These are phyloP conservation scores for Solanum clarkiae DNA, from an alignment of 257 asterid genomes.

Conservation along the genomic window DNA sequence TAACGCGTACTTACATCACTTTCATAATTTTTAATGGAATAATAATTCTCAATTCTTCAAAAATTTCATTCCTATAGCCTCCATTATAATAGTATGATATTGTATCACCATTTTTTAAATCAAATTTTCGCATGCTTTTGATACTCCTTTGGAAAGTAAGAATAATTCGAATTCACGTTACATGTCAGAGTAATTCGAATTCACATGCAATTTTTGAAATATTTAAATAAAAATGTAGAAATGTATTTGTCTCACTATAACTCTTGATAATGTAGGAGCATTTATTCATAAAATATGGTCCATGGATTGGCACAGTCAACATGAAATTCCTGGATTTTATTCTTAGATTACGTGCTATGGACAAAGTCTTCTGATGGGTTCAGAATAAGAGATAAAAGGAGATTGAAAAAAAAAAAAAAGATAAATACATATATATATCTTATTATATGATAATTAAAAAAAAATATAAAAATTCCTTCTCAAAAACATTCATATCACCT, in stretches of 20 bases:
- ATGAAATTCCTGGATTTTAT: background rate
- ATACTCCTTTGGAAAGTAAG: background rate
- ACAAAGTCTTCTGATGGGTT: background rate
- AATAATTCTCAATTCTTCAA: background rate
- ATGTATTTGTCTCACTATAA: too few relatives aligned
- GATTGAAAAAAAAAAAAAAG: too few relatives aligned
- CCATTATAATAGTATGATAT: background rate
- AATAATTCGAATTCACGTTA: rapidly evolving
- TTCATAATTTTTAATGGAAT: background rate
- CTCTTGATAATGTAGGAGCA: background rate
- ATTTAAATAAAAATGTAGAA: too few relatives aligned
- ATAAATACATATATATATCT: too few relatives aligned
- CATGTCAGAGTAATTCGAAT: background rate
- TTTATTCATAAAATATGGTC: background rate
- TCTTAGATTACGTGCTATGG: background rate
- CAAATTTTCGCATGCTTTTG: background rate
- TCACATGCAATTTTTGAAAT: too few relatives aligned
- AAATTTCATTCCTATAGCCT: background rate
- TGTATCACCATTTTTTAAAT: background rate
- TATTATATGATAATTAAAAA: too few relatives aligned
- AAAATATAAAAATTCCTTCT: too few relatives aligned
- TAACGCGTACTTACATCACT: background rate
- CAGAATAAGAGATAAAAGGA: background rate
- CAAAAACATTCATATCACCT: too few relatives aligned
- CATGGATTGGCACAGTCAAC: background rate